phyloP scores from a whole-genome alignment of 371 early-diverging fungal genomes.

The Capniomyces stellatus region DNA sequence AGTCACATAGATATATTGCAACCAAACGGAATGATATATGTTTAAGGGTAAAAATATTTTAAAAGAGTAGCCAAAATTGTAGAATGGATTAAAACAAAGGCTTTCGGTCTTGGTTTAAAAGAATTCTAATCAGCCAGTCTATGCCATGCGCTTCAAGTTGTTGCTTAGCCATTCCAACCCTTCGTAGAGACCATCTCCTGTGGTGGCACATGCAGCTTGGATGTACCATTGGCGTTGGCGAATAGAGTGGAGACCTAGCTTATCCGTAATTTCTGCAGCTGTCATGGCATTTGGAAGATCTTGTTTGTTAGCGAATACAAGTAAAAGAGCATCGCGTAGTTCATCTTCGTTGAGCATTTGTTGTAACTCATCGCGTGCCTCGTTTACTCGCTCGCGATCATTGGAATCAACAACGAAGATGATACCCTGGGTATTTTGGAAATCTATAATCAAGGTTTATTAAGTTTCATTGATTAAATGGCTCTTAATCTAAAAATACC shows the following conservation, averaged over 20 bases:
- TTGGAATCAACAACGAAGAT: conserved; percentile 91
- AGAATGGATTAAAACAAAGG: too few species aligned
- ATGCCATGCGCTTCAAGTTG: conserved; percentile 7
- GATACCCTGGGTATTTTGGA: conserved; percentile 76
- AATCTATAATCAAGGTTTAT: conserved; percentile 34
- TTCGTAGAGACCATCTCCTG: conserved; percentile 88
- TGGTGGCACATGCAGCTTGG: conserved; percentile 82
- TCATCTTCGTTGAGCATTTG: conserved; percentile 80
- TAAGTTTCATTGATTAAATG: too few species aligned
- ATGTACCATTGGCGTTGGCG: conserved; percentile 74
- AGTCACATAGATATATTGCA: too few species aligned
- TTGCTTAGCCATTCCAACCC: conserved; percentile 64
- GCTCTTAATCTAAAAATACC: too few species aligned
- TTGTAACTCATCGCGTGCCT: conserved; percentile 73
- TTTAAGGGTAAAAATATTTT: too few species aligned
- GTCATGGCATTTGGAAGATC: conserved; percentile 78
- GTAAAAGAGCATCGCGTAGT: conserved; percentile 54
- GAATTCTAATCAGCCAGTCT: too few species aligned
- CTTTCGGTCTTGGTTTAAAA: too few species aligned
- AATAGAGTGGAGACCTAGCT: conserved; percentile 61
- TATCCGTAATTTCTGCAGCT: conserved; percentile 65
- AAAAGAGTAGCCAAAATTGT: too few species aligned
- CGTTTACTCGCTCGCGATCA: conserved; percentile 73
- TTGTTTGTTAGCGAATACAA: conserved; percentile 83
- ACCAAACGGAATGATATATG: too few species aligned